phyloP scores from a whole-genome alignment of 108 stramenopile species.

The Cyclotella kingstonii region DNA sequence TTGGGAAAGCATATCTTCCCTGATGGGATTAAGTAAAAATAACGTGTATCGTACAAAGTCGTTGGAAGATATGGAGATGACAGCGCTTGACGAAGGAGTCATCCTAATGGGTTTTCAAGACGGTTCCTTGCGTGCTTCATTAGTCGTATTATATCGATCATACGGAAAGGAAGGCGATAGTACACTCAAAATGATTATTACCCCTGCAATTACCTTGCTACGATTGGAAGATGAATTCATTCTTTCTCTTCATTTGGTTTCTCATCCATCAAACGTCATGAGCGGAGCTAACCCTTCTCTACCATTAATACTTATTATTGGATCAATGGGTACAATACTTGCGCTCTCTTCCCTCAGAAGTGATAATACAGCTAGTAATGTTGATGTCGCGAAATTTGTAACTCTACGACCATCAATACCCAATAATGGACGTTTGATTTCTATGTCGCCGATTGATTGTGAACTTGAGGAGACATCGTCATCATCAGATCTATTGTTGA shows the following conservation, averaged over 20 bases:
- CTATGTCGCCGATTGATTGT: constrained; percentile 1
- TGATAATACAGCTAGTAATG: background rate
- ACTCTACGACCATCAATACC: background rate
- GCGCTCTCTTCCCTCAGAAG: constrained; percentile 3
- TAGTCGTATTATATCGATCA: constrained; percentile 6
- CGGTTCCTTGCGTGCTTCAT: constrained; percentile 21
- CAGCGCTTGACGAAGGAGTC: constrained; percentile 24
- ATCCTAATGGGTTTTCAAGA: constrained; percentile 42
- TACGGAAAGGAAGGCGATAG: background rate
- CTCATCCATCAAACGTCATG: background rate
- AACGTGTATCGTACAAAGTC: background rate
- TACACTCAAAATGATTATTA: constrained; percentile 2
- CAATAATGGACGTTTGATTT: constrained; percentile 15
- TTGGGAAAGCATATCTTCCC: constrained; percentile 16
- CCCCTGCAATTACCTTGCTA: constrained; percentile 11
- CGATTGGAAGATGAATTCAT: constrained; percentile 20
- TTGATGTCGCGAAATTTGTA: background rate
- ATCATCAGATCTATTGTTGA: background rate
- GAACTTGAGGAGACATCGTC: background rate
- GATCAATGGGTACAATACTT: constrained; percentile 15
- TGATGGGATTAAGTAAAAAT: constrained; percentile 3
- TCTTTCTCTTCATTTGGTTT: constrained; percentile 12
- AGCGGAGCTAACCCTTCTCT: background rate
- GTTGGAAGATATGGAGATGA: background rate
- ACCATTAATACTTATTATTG: constrained; percentile 16